Base-by-base conservation (phyloP, 108 stramenopile species). In the Seminavis robusta region DNA sequence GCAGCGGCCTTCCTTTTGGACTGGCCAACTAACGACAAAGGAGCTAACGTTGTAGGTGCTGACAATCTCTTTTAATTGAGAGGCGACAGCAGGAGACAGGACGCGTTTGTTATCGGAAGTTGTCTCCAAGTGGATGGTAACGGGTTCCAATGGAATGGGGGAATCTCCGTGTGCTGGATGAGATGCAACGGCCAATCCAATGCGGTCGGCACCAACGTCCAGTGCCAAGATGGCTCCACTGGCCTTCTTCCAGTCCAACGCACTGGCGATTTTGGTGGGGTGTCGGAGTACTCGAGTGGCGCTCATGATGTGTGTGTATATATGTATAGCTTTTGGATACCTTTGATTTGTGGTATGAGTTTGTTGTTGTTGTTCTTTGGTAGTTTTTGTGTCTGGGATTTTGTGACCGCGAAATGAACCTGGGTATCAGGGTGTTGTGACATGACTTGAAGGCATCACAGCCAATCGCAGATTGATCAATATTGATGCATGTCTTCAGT, bases 11-110 rank as follows among this genome's bases (percentile, higher is more conserved):
- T 67, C 58, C 32, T 41, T 58, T n/a, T 50, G 53, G 4, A 61
- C 42, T 28, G 68, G 68, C 68, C 68, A 69, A 36, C 36, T 39
- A 8, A 69, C 68, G 17, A 69, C 47, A 13, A 69, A 27, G 32
- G 53, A 60, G 36, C 61, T 62, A 1, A 69, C 54, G 19, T 63
- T 46, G 26, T 44, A 17, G 11, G 42, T 33, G 16, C 52, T 23
- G 10, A 59, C 38, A 29, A 67, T 19, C 7, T 52, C 27, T 9
- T 33, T 10, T 13, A 67, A 20, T 33, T 67, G 44, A 1, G 19
- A 7, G 6, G 24, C 23, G 48, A 67, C 51, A n/a, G 15, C 11
- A 0, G 30, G 13, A 19, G 43, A 34, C 21, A 67, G 30, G 7
- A 13, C 25, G 17, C 23, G 34, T 27, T 45, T 1, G 45, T 56